Base-by-base conservation (phyloP, 495 filamentous ascomycete genomes). In the Symbiotaphrina buchneri region DNA sequence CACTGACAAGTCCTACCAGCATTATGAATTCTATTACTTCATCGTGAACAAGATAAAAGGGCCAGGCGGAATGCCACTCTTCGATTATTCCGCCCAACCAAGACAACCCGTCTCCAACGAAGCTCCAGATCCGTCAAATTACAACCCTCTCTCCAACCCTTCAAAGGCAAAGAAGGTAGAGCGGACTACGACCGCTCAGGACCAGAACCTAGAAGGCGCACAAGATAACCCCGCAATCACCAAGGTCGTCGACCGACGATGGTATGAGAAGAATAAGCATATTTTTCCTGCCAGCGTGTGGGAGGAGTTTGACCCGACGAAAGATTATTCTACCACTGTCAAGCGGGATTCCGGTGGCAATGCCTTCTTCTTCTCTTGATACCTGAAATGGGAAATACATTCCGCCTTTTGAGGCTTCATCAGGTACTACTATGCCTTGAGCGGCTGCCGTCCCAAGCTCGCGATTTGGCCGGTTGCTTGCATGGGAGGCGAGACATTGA, bases 261-360 rank as follows among this genome's bases (percentile, higher is more conserved):
- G 87, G 87, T 97, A 94, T 46, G 80, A 93, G 54, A 62, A 71
- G 40, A 91, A 95, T 48, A 97, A 95, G 48, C 87, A 97, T 41
- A 94, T 95, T 28, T 95, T 83, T 49, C 87, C 87, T 0, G 87
- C 85, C 4, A 93, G 78, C 47, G 61, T 87, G 10, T 97, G 87
- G 87, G 80, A 83, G 36, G 77, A 91, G 36, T 97, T 91, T 51
- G 84, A 94, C 37, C 77, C 82, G 1, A 73, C 72, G 18, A 74
- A 72, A 51, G 75, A 94, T 37, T 92, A 94, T 46, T 61, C 71
- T 37, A 68, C 65, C 36, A 75, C 78, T 47, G 72, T 84, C 32
- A 60, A 76, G 45, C 68, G 79, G 35, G 87, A 97, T 59, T 59
- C 65, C 3, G 71, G 73, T 15, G 85, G 87, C 8, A 97, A 97